Evolutionary conservation across 2,329 filamentous ascomycete species (phyloP), one percentile per base, ranked within the genome.

Genomic region (Sarocladiaceae sp.): DNA sequence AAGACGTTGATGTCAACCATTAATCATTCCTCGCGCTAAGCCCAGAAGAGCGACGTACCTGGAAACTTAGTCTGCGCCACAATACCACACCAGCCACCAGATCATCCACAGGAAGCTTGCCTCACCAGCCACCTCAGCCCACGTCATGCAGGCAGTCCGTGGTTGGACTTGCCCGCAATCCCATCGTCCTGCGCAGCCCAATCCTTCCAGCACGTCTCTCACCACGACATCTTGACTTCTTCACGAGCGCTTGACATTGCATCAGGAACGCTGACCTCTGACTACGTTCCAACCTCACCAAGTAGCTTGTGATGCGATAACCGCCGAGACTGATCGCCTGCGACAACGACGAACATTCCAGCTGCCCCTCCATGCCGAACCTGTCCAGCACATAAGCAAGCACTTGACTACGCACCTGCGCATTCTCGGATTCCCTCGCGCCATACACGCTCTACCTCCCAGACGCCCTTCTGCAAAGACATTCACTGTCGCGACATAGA

Each of bases 81-180:
- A 45, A 11, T 23, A 19, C 31, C 20, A 26, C 43, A 45, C 33
- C 33, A 45, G 43, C 33, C 32, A 45, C 43, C 10, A 19, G n/a
- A n/a, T n/a, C 20, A 18, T 32, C 19, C n/a, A 23, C 20, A 11
- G 5, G 4, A 29, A n/a, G n/a, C n/a, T n/a, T n/a, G 15, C 19
- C 26, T 37, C 45, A 52, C 53, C 49, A 55, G 55, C 55, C 55
- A 55, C 51, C 43, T 46, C 42, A 50, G 50, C 52, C 54, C 53
- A 56, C 54, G 54, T 58, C 54, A 55, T 58, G 37, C 37, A 13
- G 23, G 37, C 37, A 21, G 23, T 21, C 37, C 37, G 23, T 24
- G n/a, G n/a, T n/a, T n/a, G n/a, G n/a, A n/a, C n/a, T n/a, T n/a
- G n/a, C n/a, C n/a, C n/a, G n/a, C n/a, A n/a, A n/a, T n/a, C n/a